Base-by-base conservation (phyloP, 1,284 basidiomycete genomes). In the Singerocomus inundabilis region DNA sequence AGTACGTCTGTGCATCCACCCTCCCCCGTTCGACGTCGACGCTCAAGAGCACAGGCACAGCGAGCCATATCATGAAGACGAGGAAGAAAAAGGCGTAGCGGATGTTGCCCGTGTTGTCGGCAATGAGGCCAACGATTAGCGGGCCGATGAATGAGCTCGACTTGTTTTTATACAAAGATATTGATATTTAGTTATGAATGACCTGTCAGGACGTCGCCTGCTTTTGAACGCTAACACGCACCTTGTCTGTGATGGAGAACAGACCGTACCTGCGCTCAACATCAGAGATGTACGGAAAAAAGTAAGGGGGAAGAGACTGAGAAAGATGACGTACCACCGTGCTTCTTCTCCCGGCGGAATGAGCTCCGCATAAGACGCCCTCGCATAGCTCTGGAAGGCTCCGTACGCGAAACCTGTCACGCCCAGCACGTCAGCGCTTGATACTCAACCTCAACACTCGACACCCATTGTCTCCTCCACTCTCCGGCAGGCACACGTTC, bases 141-240 rank as follows among this genome's bases (percentile, higher is more conserved):
- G 92, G 92, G 0, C 92, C 92, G n/a, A 96, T 69, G 67, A 95
- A 96, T 9, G 89, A 92, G 49, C 84, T 86, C 13, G 89, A 91
- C 83, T 91, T 21, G 33, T 24, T n/a, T 11, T 33, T 12, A 12
- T n/a, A 21, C 21, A 21, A 21, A 21, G 4, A n/a, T n/a, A n/a
- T n/a, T n/a, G 21, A 21, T 21, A 21, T 21, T 21, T 21, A 21
- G 21, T 21, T 21, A 21, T 2, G 2, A 4, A 21, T 4, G 4
- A 21, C 21, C 21, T 21, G 21, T 21, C 21, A 21, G 21, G 21
- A 21, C 21, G 21, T 21, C 21, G 21, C 21, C 21, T 21, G 21
- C 21, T 21, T 21, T 21, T 21, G 4, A 21, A 21, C 21, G 21
- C 21, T 21, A 21, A 4, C 21, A 21, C 21, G 21, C 21, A 21